Evolutionary conservation across 2,329 filamentous ascomycete genomes (phyloP).

Genomic region (Curvularia sp.): DNA sequence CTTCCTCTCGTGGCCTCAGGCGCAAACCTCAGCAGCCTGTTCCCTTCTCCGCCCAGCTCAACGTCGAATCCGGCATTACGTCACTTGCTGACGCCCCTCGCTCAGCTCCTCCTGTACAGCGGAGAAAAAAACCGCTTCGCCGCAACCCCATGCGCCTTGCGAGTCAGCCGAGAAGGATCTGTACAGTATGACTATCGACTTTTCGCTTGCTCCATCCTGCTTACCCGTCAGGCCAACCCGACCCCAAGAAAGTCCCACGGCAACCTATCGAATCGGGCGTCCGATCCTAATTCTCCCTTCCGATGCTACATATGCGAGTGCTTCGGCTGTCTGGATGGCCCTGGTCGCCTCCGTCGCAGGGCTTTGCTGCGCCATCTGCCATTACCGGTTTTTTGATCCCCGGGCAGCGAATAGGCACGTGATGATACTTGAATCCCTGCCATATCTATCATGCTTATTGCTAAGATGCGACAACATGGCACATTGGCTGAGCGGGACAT

Average conservation of each 20-base stretch:
- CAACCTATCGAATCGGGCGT: too few species aligned
- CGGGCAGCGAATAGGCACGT: not conserved
- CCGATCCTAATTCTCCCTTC: not conserved
- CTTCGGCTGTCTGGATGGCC: conserved; percentile 1
- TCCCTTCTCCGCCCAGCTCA: not conserved
- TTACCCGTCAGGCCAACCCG: too few species aligned
- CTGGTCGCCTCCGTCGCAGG: too few species aligned
- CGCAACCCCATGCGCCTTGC: not conserved
- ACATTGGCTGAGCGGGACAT: too few species aligned
- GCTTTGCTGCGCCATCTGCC: not conserved
- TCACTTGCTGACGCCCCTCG: conserved; percentile 12
- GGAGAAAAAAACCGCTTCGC: not conserved
- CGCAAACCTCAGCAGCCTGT: not conserved
- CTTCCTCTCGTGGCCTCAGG: too few species aligned
- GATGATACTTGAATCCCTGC: not conserved
- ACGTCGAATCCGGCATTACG: not conserved
- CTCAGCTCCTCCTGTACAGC: not conserved
- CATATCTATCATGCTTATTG: not conserved
- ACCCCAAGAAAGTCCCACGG: too few species aligned
- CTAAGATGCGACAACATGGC: not conserved
- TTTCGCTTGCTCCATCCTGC: too few species aligned
- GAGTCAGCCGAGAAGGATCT: not conserved
- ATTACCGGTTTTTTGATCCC: not conserved
- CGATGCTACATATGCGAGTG: not conserved
- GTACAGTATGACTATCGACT: not conserved